These are phyloP conservation scores for Ramularia endophylla DNA, from an alignment of 2,329 filamentous ascomycete species.

Conservation along the genomic window DNA sequence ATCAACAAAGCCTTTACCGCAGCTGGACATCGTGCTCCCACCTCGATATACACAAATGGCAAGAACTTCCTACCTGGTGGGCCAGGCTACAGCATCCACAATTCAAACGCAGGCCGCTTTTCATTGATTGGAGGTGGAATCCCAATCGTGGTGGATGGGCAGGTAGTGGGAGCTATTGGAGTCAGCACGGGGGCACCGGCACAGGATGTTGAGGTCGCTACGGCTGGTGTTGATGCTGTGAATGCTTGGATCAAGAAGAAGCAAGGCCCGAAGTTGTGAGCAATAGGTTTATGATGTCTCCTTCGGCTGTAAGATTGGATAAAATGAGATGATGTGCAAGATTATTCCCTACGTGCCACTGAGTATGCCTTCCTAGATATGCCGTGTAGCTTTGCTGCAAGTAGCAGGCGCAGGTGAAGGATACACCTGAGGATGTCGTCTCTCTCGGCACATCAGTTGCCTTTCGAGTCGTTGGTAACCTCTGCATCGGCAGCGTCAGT, in stretches of 20 bases:
- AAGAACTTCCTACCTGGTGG: slow-evolving; percentile 51
- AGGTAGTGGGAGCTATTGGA: slow-evolving; percentile 49
- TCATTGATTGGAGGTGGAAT: slow-evolving; percentile 50
- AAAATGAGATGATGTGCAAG: no score
- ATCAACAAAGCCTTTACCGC: slow-evolving; percentile 59
- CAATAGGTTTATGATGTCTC: no score
- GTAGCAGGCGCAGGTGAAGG: slow-evolving; percentile 33
- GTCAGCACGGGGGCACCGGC: slow-evolving; percentile 50
- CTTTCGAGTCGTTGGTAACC: no score
- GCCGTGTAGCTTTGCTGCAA: slow-evolving; percentile 32
- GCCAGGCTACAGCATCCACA: slow-evolving; percentile 46
- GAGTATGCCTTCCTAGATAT: neutral
- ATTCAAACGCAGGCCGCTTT: slow-evolving; percentile 49
- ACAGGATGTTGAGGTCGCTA: slow-evolving; percentile 50
- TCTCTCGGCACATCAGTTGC: slow-evolving; percentile 6
- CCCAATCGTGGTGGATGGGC: slow-evolving; percentile 45
- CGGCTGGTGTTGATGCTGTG: slow-evolving; percentile 47
- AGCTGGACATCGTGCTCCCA: slow-evolving; percentile 48
- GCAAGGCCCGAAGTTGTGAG: slow-evolving; percentile 34
- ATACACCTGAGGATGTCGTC: no score
- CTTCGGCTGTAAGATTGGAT: no score
- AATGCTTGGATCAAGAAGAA: slow-evolving; percentile 30
- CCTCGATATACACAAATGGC: slow-evolving; percentile 42
- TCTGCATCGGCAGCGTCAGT: no score
- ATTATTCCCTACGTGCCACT: no score